Percentiles rank a stretch among this genome's conserved stretches.
These are phyloP conservation scores for Cystofilobasidium bisporidii DNA, from an alignment of 768 basidiomycete genomes.

Conservation along the genomic window DNA sequence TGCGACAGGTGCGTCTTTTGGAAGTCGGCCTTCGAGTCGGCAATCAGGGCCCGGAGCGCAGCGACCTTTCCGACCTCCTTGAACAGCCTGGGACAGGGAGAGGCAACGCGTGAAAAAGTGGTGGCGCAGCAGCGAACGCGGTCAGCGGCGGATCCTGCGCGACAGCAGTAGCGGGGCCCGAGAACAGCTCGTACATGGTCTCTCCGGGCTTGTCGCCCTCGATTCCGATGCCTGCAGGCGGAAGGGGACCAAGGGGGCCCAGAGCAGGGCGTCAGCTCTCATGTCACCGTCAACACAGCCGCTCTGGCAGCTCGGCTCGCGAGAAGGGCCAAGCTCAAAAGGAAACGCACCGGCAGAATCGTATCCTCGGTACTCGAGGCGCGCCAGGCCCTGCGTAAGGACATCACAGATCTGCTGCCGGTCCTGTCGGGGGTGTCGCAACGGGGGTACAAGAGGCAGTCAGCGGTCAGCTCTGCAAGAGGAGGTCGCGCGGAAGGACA, in stretches of 20 bases:
- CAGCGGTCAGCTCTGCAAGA: conserved; percentile 23
- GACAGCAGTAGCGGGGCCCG: too few relatives aligned
- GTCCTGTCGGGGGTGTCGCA: conserved; percentile 46
- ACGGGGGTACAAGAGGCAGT: neutral
- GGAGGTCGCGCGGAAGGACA: conserved; percentile 15
- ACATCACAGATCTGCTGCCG: conserved; percentile 86
- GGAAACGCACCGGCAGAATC: conserved; percentile 61
- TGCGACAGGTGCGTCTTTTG: conserved; percentile 70
- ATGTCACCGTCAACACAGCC: neutral
- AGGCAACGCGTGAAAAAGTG: neutral
- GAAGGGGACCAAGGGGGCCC: too few relatives aligned
- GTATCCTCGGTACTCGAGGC: conserved; percentile 97
- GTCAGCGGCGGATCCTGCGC: too few relatives aligned
- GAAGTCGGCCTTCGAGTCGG: conserved; percentile 39
- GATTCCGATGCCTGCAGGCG: conserved; percentile 46
- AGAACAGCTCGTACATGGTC: conserved; percentile 48
- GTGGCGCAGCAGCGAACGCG: neutral
- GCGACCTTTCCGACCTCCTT: conserved; percentile 73
- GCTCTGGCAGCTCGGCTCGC: too few relatives aligned
- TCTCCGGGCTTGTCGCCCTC: conserved; percentile 79
- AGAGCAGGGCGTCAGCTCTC: too few relatives aligned
- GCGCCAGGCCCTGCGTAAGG: conserved; percentile 77
- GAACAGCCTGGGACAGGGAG: conserved; percentile 45
- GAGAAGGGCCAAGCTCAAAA: neutral
- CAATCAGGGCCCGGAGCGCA: conserved; percentile 58